Evolutionary conservation across 441 rosid species (phyloP).

Genomic region (Daphne laureola): DNA sequence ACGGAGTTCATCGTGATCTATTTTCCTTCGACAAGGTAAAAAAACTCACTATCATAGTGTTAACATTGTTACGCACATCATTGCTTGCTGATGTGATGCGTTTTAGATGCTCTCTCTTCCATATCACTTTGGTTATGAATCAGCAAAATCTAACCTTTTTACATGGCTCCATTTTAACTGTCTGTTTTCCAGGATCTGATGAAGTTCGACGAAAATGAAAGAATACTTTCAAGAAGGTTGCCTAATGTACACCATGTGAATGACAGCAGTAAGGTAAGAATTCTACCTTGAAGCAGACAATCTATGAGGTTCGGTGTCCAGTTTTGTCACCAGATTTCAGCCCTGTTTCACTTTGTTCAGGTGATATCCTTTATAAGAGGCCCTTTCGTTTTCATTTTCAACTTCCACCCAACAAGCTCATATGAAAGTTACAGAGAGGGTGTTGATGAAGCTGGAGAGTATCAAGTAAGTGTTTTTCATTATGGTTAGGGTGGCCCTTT

Average conservation of each 20-base stretch:
- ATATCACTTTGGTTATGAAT: constrained; percentile 1
- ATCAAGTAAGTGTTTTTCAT: constrained; percentile 41
- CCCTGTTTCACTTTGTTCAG: constrained; percentile 30
- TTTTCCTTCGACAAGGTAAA: constrained; percentile 82
- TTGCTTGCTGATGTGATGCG: no score
- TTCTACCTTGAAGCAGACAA: no score
- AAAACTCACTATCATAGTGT: background rate
- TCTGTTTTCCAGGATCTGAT: constrained; percentile 60
- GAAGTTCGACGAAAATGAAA: constrained; percentile 67
- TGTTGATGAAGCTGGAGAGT: constrained; percentile 97
- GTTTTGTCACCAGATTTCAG: constrained; percentile 2
- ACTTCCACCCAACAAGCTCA: constrained; percentile 78
- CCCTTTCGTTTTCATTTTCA: constrained; percentile 81
- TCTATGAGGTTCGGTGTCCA: background rate
- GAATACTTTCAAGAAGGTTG: constrained; percentile 63
- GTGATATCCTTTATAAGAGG: constrained; percentile 79
- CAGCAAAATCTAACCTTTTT: background rate
- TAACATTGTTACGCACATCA: background rate
- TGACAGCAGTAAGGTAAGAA: constrained; percentile 65
- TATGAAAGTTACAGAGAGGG: constrained; percentile 58
- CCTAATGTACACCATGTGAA: constrained; percentile 76
- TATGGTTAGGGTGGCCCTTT: background rate
- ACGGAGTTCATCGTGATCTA: constrained; percentile 46
- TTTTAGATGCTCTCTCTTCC: no score
- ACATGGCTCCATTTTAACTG: background rate